phyloP scores from a whole-genome alignment of 225 moss, liverwort and hornwort species.

The Marchantia paleacea region DNA sequence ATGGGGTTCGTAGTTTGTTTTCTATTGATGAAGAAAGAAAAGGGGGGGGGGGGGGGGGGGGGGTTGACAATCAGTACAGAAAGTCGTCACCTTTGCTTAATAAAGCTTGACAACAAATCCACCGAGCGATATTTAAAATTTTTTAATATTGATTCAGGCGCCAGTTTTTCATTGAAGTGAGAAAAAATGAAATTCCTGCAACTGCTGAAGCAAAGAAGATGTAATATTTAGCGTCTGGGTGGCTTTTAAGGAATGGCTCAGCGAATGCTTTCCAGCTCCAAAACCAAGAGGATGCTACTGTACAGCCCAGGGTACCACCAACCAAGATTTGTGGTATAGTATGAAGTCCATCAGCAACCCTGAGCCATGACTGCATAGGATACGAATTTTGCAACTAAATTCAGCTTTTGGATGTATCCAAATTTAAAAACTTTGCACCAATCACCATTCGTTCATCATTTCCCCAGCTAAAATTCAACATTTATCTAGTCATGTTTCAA shows the following conservation, averaged over 20 bases:
- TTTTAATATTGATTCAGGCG: slow-evolving; percentile 6
- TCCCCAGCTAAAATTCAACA: too few relatives aligned
- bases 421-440: too few relatives aligned
- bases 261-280: slow-evolving; percentile 25
- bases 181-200: not conserved
- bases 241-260: slow-evolving; percentile 7
- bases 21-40: too few relatives aligned
- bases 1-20: too few relatives aligned
- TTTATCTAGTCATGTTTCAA: not conserved
- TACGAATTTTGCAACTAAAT: not conserved
- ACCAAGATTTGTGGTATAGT: slow-evolving; percentile 41
- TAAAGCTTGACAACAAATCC: too few relatives aligned
- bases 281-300: slow-evolving; percentile 24
- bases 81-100: too few relatives aligned
- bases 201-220: not conserved
- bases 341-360: slow-evolving; percentile 42
- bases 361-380: slow-evolving; percentile 40
- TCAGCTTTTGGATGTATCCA: too few relatives aligned
- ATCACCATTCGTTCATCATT: too few relatives aligned
- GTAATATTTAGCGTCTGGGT: not conserved
- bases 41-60: too few relatives aligned
- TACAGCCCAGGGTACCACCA: slow-evolving; percentile 26
- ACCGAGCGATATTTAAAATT: too few relatives aligned
- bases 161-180: not conserved
- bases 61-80: too few relatives aligned